A percentile compares a stretch with the other conserved stretches of the same genome.
These are phyloP conservation scores for Aulographum hederae DNA, from an alignment of 2,329 filamentous ascomycete genomes.

Conservation along the genomic window DNA sequence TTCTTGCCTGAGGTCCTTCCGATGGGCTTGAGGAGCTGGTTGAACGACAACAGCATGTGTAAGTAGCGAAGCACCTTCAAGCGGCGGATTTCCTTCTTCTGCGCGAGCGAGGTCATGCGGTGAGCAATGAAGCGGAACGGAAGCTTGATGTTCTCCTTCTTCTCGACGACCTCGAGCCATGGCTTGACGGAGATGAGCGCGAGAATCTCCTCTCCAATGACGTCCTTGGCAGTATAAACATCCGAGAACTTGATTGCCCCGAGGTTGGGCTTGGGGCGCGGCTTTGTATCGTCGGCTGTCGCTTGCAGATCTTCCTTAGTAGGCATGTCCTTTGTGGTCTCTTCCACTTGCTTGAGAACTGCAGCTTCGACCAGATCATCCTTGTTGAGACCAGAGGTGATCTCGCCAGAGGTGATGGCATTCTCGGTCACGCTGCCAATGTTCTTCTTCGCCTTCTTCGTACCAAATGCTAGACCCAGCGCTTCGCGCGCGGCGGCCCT, in stretches of 20 bases:
- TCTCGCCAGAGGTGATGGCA: conserved; percentile 34
- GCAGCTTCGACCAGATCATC: conserved; percentile 14
- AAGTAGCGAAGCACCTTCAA: conserved; percentile 32
- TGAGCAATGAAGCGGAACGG: conserved; percentile 46
- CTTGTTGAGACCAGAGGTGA: conserved; percentile 10
- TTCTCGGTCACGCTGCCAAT: conserved; percentile 52
- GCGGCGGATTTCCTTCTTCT: conserved; percentile 27
- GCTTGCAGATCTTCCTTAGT: conserved; percentile 47
- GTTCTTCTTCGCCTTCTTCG: conserved; percentile 69
- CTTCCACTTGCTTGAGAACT: conserved; percentile 45
- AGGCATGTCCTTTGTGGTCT: conserved; percentile 45
- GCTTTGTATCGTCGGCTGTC: conserved; percentile 48
- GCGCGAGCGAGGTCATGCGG: conserved; percentile 39
- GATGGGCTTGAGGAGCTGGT: conserved; percentile 9
- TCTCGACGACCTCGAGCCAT: conserved; percentile 51
- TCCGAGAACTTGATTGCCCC: conserved; percentile 49
- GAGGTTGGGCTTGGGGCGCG: conserved; percentile 52
- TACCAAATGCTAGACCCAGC: conserved; percentile 64
- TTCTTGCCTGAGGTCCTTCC: conserved; percentile 18
- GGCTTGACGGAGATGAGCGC: conserved; percentile 50
- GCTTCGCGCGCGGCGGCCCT: conserved; percentile 45
- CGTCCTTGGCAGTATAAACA: conserved; percentile 48
- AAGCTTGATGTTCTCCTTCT: conserved; percentile 36
- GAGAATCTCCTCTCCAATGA: conserved; percentile 49
- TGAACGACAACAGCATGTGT: conserved; percentile 28